phyloP scores from a whole-genome alignment of 495 filamentous ascomycete genomes.

The Aspergillus affinis region DNA sequence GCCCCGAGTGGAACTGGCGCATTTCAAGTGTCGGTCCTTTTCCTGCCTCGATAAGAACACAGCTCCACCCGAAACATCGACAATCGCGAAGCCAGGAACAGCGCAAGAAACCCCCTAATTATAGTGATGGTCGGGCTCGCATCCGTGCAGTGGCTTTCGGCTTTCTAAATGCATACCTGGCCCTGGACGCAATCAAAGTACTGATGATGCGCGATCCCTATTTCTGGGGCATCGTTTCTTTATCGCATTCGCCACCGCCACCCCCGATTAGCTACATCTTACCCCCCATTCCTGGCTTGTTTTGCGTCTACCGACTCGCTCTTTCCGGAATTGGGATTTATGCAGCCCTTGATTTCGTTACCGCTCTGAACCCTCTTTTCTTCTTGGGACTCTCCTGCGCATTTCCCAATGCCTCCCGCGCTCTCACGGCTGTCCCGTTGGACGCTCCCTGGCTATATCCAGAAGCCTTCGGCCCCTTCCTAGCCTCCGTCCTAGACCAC shows the following conservation, averaged over 20 bases:
- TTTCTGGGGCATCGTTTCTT: constrained; percentile 52
- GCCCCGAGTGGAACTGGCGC: constrained; percentile 78
- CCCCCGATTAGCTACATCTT: constrained; percentile 44
- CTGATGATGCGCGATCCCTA: constrained; percentile 72
- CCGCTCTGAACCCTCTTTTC: constrained; percentile 53
- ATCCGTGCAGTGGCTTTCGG: constrained; percentile 45
- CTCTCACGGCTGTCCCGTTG: constrained; percentile 44
- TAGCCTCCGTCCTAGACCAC: constrained; percentile 54
- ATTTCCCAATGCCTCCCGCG: constrained; percentile 37
- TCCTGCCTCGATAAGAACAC: constrained; percentile 47
- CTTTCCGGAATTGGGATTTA: constrained; percentile 52
- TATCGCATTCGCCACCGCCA: constrained; percentile 33
- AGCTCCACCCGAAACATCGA: constrained; percentile 30
- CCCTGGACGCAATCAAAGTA: constrained; percentile 65
- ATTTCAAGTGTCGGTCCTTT: constrained; percentile 58
- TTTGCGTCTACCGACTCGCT: constrained; percentile 50
- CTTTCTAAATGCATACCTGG: constrained; percentile 56
- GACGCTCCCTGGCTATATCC: constrained; percentile 67
- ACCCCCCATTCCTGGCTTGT: constrained; percentile 32
- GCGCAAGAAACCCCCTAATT: constrained; percentile 12
- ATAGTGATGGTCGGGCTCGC: constrained; percentile 38
- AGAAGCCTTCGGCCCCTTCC: constrained; percentile 57
- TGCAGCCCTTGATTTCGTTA: constrained; percentile 53
- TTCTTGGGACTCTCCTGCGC: constrained; percentile 55
- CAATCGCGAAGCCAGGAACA: constrained; percentile 4